phyloP scores from a whole-genome alignment of 768 basidiomycete genomes.

The Suillus fuscotomentosus region DNA sequence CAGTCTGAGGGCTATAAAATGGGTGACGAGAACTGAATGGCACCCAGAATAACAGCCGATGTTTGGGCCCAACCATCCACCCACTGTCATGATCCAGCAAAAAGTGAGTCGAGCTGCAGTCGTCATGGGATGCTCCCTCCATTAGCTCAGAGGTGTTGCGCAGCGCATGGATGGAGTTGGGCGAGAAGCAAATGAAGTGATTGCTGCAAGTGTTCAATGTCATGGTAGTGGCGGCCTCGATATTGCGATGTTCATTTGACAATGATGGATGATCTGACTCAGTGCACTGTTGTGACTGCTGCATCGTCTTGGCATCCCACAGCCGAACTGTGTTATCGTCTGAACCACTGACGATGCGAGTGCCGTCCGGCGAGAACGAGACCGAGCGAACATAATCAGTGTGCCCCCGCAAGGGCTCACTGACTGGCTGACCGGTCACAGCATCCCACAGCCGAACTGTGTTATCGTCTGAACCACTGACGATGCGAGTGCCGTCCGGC shows the following conservation, averaged over 20 bases:
- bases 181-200: neutral
- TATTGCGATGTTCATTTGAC: neutral
- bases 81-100: too few relatives aligned
- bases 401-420: too few relatives aligned
- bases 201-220: neutral
- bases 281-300: neutral
- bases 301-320: neutral
- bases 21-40: too few relatives aligned
- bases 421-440: too few relatives aligned
- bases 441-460: too few relatives aligned
- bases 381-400: accelerated
- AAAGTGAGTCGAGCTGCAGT: neutral
- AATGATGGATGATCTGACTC: neutral
- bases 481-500: too few relatives aligned
- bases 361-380: too few relatives aligned
- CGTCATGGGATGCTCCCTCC: neutral
- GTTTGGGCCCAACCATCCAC: too few relatives aligned
- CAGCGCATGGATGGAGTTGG: neutral
- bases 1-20: neutral
- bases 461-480: too few relatives aligned
- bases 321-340: too few relatives aligned
- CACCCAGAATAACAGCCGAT: too few relatives aligned
- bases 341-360: too few relatives aligned
- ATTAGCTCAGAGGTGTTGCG: neutral
- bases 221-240: neutral